phyloP scores from a whole-genome alignment of 2,329 filamentous ascomycete species.

The Penicillium sp. region DNA sequence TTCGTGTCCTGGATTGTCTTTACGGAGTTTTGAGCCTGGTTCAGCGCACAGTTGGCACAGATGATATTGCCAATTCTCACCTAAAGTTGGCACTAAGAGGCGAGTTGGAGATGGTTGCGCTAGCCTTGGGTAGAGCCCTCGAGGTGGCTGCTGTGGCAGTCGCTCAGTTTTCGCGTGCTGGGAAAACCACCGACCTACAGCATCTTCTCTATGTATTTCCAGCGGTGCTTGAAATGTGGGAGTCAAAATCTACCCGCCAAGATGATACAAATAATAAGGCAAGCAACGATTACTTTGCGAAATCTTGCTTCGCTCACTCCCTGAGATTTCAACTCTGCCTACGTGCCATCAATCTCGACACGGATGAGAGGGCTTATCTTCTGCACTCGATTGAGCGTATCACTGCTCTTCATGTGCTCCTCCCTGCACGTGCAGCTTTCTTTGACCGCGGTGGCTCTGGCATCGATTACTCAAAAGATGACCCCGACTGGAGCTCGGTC shows the following conservation, averaged over 20 bases:
- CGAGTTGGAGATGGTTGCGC: conserved; percentile 34
- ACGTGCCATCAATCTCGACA: conserved; percentile 28
- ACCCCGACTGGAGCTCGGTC: conserved; percentile 35
- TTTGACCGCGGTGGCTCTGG: conserved; percentile 35
- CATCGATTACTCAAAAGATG: conserved; percentile 34
- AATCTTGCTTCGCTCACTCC: conserved; percentile 35
- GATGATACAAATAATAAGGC: conserved; percentile 34
- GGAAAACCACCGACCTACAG: conserved; percentile 33
- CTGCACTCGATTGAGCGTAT: conserved; percentile 37
- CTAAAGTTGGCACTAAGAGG: conserved; percentile 41
- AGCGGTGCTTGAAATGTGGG: conserved; percentile 39
- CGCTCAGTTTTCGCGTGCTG: conserved; percentile 29
- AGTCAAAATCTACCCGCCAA: conserved; percentile 34
- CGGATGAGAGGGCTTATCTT: conserved; percentile 32
- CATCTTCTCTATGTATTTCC: conserved; percentile 36
- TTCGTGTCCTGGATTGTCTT: conserved; percentile 35
- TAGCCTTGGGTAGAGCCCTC: conserved; percentile 38
- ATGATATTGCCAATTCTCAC: conserved; percentile 38
- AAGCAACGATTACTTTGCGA: conserved; percentile 37
- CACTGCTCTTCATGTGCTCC: conserved; percentile 42
- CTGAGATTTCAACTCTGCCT: conserved; percentile 34
- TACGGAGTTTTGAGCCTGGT: conserved; percentile 32
- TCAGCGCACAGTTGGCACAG: conserved; percentile 26
- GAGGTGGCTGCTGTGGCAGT: conserved; percentile 32
- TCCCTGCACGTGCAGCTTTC: conserved; percentile 41